Conservation (phyloP, 768 basidiomycete genomes). For the Lentinula guzmanii region DNA sequence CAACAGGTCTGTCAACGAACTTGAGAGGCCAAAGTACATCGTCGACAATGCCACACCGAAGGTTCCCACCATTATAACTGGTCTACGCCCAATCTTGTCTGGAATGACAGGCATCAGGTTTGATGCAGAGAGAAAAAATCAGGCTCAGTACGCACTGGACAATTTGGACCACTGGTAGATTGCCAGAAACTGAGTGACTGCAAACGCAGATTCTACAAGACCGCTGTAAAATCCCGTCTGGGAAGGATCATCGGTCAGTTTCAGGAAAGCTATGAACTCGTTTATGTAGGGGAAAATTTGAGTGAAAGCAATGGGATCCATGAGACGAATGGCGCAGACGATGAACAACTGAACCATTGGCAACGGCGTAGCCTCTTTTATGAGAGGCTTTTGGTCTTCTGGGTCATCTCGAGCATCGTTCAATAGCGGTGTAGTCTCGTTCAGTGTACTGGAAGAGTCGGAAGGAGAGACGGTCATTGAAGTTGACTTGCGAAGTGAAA, state of each 20-base stretch:
- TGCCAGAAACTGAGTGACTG: constrained; percentile 50
- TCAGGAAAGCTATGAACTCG: constrained; percentile 53
- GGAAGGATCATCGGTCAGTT: constrained; percentile 51
- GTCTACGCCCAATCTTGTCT: constrained; percentile 65
- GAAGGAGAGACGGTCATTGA: not conserved
- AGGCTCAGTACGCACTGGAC: constrained; percentile 30
- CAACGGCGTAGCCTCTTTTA: constrained; percentile 32
- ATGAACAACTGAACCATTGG: constrained; percentile 48
- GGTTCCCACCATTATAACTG: constrained; percentile 52
- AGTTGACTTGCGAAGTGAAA: not conserved
- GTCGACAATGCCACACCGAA: constrained; percentile 47
- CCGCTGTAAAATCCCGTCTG: constrained; percentile 68
- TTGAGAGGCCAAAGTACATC: constrained; percentile 51
- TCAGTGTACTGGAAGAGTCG: constrained; percentile 1
- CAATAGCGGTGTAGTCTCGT: constrained; percentile 22
- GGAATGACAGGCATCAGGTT: not conserved
- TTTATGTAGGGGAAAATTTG: constrained; percentile 73
- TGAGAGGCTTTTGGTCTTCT: constrained; percentile 25
- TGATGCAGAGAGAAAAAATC: not conserved
- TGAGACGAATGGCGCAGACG: constrained; percentile 47
- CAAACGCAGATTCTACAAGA: constrained; percentile 32
- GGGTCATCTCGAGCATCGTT: not conserved
- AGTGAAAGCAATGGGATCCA: constrained; percentile 58
- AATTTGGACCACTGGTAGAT: constrained; percentile 62
- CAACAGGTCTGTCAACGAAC: constrained; percentile 42